Conservation (phyloP, 257 asterid genomes). For the Gardenia jasminoides region DNA sequence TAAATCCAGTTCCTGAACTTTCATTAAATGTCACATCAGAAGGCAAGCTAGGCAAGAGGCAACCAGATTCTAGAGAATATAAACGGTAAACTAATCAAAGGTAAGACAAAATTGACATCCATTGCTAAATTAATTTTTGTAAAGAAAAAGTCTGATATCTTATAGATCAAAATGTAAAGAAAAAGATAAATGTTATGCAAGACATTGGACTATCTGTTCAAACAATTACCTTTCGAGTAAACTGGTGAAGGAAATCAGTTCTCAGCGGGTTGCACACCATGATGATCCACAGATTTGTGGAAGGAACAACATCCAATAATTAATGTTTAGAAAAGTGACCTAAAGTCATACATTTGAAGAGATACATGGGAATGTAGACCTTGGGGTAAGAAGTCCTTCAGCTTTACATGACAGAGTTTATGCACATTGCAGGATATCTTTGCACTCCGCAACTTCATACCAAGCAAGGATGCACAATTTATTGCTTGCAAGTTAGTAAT, state of each 20-base stretch:
- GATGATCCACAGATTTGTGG: no score
- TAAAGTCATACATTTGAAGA: neutral
- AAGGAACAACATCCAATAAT: neutral
- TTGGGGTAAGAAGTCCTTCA: constrained; percentile 37
- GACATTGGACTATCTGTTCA: no score
- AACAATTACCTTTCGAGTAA: constrained; percentile 28
- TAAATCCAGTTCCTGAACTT: constrained; percentile 29
- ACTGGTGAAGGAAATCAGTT: neutral
- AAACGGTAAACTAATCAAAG: neutral
- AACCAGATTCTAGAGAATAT: constrained; percentile 27
- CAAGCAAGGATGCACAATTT: constrained; percentile 31
- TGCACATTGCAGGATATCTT: constrained; percentile 20
- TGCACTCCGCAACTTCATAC: constrained; percentile 22
- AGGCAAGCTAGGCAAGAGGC: constrained; percentile 30
- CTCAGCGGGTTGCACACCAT: no score
- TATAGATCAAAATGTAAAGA: no score
- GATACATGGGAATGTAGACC: constrained; percentile 7
- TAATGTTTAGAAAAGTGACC: neutral
- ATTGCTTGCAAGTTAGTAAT: constrained; percentile 33
- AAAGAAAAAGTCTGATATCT: no score
- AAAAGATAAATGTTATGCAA: neutral
- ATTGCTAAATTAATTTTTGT: no score
- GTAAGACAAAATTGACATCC: neutral
- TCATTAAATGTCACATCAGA: constrained; percentile 27
- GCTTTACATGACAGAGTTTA: constrained; percentile 8